A percentile compares a stretch with the other conserved stretches of the same genome.
phyloP scores from a whole-genome alignment of 2,329 filamentous ascomycete species.

The Ophiostoma australiae region DNA sequence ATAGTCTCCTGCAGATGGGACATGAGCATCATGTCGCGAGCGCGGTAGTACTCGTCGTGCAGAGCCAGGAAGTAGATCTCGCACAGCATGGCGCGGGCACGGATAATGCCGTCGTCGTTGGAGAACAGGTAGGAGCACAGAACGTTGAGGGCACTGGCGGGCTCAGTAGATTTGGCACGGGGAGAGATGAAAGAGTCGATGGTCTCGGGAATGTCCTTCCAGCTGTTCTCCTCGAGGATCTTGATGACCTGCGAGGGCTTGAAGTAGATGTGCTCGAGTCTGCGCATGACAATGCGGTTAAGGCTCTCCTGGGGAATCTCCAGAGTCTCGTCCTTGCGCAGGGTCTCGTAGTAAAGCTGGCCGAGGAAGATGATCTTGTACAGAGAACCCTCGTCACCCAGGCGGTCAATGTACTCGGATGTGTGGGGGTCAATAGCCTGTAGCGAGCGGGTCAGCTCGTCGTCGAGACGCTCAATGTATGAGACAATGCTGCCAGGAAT shows the following conservation, averaged over 20 bases:
- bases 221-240: constrained; percentile 90
- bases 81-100: constrained; percentile 94
- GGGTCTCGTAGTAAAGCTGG: constrained; percentile 79
- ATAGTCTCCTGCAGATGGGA: constrained; percentile 98
- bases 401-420: constrained; percentile 93
- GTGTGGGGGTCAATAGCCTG: constrained; percentile 98
- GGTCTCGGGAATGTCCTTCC: constrained; percentile 68
- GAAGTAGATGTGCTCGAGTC: constrained; percentile 97
- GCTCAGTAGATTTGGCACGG: constrained; percentile 62
- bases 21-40: constrained; percentile 99
- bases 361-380: constrained; percentile 91
- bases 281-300: constrained; percentile 89
- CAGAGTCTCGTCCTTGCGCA: constrained; percentile 65
- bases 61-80: constrained; percentile 98
- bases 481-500: constrained; percentile 92
- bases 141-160: constrained; percentile 70
- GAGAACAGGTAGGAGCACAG: constrained; percentile 94
- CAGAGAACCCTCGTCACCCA: constrained; percentile 82
- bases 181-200: constrained; percentile 79
- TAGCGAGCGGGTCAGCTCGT: constrained; percentile 94
- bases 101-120: constrained; percentile 91
- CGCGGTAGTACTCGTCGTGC: constrained; percentile 96
- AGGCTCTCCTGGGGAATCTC: constrained; percentile 78
- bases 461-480: constrained; percentile 89
- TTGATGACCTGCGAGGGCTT: constrained; percentile 91